Conservation (phyloP, 371 early-diverging fungal species). For the Actinomortierella wolfii region DNA sequence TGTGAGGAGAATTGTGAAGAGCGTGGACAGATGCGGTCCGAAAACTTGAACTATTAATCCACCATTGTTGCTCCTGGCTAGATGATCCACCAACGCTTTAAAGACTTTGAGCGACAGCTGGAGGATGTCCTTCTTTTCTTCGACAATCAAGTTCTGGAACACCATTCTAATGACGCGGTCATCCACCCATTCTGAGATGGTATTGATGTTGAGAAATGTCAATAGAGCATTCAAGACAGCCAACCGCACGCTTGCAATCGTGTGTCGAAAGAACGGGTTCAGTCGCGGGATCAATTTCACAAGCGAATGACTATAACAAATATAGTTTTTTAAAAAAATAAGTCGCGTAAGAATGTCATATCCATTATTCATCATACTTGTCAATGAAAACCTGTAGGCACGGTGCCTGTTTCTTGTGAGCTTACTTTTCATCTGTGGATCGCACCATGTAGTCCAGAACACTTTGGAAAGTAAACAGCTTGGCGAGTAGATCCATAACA, state of each 20-base stretch:
- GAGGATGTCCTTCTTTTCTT: conserved; percentile 75
- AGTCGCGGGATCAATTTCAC: conserved; percentile 80
- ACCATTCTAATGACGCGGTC: conserved; percentile 75
- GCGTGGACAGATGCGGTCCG: conserved; percentile 28
- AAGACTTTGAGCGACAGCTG: conserved; percentile 73
- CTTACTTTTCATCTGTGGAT: conserved; percentile 45
- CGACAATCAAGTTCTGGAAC: conserved; percentile 91
- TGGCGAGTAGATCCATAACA: conserved; percentile 92
- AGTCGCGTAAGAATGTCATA: too few species aligned
- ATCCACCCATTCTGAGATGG: conserved; percentile 76
- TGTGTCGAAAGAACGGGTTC: conserved; percentile 94
- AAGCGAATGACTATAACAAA: conserved; percentile 53
- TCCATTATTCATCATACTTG: too few species aligned
- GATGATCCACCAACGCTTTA: conserved; percentile 56
- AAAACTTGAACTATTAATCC: conserved; percentile 15
- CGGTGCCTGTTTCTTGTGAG: too few species aligned
- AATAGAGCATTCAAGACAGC: conserved; percentile 84
- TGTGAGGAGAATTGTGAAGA: conserved; percentile 63
- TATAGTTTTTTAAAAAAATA: conserved; percentile 13
- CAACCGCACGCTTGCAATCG: conserved; percentile 83
- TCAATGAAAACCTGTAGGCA: too few species aligned
- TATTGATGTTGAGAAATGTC: conserved; percentile 76
- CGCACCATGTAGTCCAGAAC: conserved; percentile 63
- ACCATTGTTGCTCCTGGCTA: conserved; percentile 11
- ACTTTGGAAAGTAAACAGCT: conserved; percentile 70